A percentile compares a stretch with the other conserved stretches of the same genome.
Evolutionary conservation across 169 alveolate species (phyloP).

Genomic region (Plasmodium ovale): DNA sequence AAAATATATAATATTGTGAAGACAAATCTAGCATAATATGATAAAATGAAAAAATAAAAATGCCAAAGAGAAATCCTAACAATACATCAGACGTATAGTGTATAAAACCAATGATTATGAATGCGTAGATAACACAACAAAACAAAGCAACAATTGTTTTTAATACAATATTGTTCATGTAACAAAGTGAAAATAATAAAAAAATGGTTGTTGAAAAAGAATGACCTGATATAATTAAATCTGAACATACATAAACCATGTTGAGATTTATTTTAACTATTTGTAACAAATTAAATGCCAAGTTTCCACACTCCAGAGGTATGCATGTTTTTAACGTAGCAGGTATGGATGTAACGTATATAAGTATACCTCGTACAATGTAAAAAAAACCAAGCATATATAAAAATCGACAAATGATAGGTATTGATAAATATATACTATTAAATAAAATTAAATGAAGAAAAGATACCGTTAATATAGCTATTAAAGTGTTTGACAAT

Average conservation of each 20-base stretch:
- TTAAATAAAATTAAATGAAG: conserved; percentile 37
- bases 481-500: conserved; percentile 58
- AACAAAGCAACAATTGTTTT: conserved; percentile 21
- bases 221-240: conserved; percentile 70
- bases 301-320: conserved; percentile 51
- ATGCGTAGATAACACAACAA: conserved; percentile 37
- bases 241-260: conserved; percentile 56
- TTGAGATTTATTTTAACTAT: conserved; percentile 37
- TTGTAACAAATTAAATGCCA: conserved; percentile 49
- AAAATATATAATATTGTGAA: conserved; percentile 38
- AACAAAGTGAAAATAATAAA: conserved; percentile 55
- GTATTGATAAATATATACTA: conserved; percentile 57
- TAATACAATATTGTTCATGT: conserved; percentile 25
- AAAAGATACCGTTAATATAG: conserved; percentile 26
- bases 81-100: conserved; percentile 69
- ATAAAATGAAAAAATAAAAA: conserved; percentile 54
- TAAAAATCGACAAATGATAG: conserved; percentile 58
- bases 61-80: conserved; percentile 37
- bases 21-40: conserved; percentile 58
- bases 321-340: conserved; percentile 64
- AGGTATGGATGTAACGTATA: conserved; percentile 60
- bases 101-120: conserved; percentile 60
- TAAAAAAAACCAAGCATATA: conserved; percentile 68
- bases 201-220: conserved; percentile 51
- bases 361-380: conserved; percentile 36